These are phyloP conservation scores for Paraphaeosphaeria minitans DNA, from an alignment of 2,329 filamentous ascomycete genomes.

Conservation along the genomic window DNA sequence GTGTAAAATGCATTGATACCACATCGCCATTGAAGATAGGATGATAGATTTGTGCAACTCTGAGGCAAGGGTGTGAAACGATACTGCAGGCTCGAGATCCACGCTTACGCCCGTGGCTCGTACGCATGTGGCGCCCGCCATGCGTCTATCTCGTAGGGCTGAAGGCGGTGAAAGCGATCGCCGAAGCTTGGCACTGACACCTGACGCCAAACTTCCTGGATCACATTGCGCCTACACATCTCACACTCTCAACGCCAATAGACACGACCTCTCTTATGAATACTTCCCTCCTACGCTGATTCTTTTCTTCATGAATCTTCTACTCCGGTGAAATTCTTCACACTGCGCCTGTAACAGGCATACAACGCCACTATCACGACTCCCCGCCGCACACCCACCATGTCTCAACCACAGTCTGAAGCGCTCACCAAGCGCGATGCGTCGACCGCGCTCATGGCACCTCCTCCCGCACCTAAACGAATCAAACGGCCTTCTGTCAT, in stretches of 20 bases:
- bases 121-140: slow-evolving; percentile 8
- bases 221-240: neutral
- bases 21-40: slow-evolving; percentile 7
- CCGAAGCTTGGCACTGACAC: slow-evolving; percentile 18
- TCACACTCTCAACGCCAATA: neutral
- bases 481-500: slow-evolving; percentile 90
- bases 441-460: slow-evolving; percentile 80
- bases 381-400: slow-evolving; percentile 15
- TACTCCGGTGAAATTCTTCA: neutral
- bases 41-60: neutral
- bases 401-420: slow-evolving; percentile 51
- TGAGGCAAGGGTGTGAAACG: neutral
- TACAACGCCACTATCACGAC: slow-evolving; percentile 4
- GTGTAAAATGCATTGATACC: slow-evolving; percentile 34
- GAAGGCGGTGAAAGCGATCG: slow-evolving; percentile 37
- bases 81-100: neutral
- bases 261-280: neutral
- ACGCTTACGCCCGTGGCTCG: neutral
- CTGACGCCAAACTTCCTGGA: neutral
- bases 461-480: slow-evolving; percentile 81
- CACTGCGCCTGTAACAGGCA: slow-evolving; percentile 1
- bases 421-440: slow-evolving; percentile 70
- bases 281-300: too few species aligned
- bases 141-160: slow-evolving; percentile 29
- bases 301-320: neutral